A percentile compares a stretch with the other conserved stretches of the same genome.
Evolutionary conservation across 164 flowering plant genomes (phyloP).

Genomic region (Paratinospora sagittata): DNA sequence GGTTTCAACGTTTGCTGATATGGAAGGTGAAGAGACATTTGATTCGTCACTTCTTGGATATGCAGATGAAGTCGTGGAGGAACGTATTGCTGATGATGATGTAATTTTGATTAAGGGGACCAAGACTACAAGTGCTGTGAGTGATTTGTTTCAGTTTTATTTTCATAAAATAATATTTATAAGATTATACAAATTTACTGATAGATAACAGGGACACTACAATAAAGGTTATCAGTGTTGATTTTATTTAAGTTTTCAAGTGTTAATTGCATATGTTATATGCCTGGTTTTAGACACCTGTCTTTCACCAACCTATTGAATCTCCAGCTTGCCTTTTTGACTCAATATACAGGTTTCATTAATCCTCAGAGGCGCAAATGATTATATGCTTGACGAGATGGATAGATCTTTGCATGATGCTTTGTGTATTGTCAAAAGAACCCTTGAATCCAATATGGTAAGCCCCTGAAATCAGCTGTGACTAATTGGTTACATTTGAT

Average conservation of each 20-base stretch:
- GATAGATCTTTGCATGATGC: slow-evolving; percentile 98
- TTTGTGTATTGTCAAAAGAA: slow-evolving; percentile 89
- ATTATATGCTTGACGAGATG: slow-evolving; percentile 99
- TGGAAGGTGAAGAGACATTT: slow-evolving; percentile 99
- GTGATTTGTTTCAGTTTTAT: slow-evolving; percentile 22
- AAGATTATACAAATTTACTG: not conserved
- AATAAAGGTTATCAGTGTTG: not conserved
- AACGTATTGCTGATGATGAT: slow-evolving; percentile 90
- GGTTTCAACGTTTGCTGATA: slow-evolving; percentile 98
- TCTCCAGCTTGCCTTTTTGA: not conserved
- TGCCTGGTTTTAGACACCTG: not conserved
- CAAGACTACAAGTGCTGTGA: slow-evolving; percentile 77
- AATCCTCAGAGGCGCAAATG: slow-evolving; percentile 97
- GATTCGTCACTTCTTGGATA: slow-evolving; percentile 79
- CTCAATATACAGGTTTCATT: slow-evolving; percentile 62
- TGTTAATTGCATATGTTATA: not conserved
- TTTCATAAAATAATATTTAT: not conserved
- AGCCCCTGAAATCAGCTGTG: slow-evolving; percentile 1
- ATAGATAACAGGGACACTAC: not conserved
- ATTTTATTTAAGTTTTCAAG: not conserved
- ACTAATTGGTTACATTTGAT: not conserved
- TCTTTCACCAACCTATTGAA: not conserved
- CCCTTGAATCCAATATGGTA: slow-evolving; percentile 91
- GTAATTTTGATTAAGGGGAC: slow-evolving; percentile 93
- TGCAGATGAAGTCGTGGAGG: slow-evolving; percentile 95